Evolutionary conservation across 2,329 filamentous ascomycete genomes (phyloP), one percentile per base, ranked within the genome.

Genomic region (Pyricularia grisea): DNA sequence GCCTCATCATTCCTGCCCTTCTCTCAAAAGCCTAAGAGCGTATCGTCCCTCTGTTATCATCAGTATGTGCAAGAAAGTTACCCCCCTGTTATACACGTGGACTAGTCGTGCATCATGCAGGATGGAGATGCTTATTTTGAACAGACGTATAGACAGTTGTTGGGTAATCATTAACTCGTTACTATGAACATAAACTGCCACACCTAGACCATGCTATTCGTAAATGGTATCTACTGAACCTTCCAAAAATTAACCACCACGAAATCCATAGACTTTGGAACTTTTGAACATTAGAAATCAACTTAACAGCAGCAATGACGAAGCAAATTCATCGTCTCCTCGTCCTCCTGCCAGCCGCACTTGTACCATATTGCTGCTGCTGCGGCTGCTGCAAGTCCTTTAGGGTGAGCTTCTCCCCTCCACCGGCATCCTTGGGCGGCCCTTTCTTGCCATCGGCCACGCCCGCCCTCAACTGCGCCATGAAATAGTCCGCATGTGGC

Each of bases 401-500:
- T 5, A 69, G 58, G 30, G 70, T 71, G n/a, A 70, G 23, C 65
- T 68, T 68, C 55, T 55, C 69, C 33, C 23, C 42, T 66, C 20
- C 60, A 27, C 36, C 64, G 10, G n/a, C 33, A 28, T 36, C 67
- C 63, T 31, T 64, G 31, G 60, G 60, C 27, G 60, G 60, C 60
- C 63, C 67, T 31, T 27, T 60, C 10, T 17, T 65, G 14, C 27
- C 68, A 17, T 17, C 50, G 36, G 60, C 58, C 55, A 68, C 71
- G 73, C 76, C 69, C 75, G 69, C 78, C 78, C 84, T 80, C 23
- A 85, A 73, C 71, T 78, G 76, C 33, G 78, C 79, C 73, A 81
- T 82, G 67, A 77, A 78, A 70, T 78, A 76, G 71, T 79, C 76
- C 2, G 83, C 84, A 23, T 84, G 81, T 0, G 83, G 81, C 69